Percentiles rank a stretch among this genome's conserved stretches.
Conservation (phyloP, 441 rosid genomes). For the Raphanus hybrid region DNA sequence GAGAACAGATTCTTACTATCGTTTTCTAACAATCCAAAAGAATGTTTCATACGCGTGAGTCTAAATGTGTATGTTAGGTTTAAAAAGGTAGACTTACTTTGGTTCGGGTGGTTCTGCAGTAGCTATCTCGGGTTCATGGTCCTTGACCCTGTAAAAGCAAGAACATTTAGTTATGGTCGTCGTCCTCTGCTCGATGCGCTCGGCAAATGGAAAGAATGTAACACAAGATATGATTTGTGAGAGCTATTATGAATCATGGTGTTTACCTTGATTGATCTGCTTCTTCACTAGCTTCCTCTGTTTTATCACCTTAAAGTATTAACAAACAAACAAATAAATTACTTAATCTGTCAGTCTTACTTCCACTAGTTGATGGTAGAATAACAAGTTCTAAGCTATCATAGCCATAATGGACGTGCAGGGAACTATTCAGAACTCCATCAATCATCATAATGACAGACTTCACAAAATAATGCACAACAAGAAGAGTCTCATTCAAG, state of each 20-base stretch:
- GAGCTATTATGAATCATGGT: background rate
- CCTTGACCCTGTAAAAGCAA: conserved; percentile 37
- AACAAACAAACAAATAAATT: background rate
- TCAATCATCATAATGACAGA: conserved; percentile 3
- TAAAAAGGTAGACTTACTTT: conserved; percentile 49
- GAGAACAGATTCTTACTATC: background rate
- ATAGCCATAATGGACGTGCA: background rate
- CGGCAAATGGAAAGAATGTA: background rate
- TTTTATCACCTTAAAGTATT: conserved; percentile 29
- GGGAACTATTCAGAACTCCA: background rate
- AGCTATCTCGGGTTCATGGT: conserved; percentile 24
- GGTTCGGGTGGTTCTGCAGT: conserved; percentile 37
- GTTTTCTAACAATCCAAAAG: background rate
- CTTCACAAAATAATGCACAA: background rate
- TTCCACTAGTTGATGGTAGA: background rate
- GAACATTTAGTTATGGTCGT: background rate
- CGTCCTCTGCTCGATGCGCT: background rate
- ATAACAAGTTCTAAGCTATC: conserved; percentile 5
- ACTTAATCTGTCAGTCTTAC: conserved; percentile 1
- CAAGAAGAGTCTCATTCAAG: background rate
- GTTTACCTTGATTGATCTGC: conserved; percentile 38
- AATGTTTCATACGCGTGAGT: background rate
- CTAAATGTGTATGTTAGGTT: background rate
- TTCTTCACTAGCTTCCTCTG: conserved; percentile 28
- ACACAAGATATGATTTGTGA: conserved; percentile 4